A percentile compares a stretch with the other conserved stretches of the same genome.
phyloP scores from a whole-genome alignment of 1,139 yeast genomes.

The Debaryomycetaceae sp. region DNA sequence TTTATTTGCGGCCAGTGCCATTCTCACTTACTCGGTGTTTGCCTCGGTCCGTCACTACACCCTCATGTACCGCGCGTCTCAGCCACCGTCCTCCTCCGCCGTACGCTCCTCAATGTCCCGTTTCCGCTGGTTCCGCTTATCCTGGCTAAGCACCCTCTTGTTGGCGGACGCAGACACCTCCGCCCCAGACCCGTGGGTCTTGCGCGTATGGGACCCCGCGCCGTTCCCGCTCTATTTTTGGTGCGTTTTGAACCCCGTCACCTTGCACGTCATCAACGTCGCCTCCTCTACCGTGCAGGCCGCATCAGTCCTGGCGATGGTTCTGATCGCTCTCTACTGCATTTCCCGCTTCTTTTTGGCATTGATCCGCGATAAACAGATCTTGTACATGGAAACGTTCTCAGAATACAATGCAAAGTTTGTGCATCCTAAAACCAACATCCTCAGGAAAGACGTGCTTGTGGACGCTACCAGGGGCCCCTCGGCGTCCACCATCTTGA shows the following conservation, averaged over 20 bases:
- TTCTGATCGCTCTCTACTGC: constrained; percentile 29
- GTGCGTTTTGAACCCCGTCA: constrained; percentile 48
- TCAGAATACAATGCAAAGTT: constrained; percentile 55
- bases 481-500: constrained; percentile 18
- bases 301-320: constrained; percentile 12
- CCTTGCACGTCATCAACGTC: constrained; percentile 28
- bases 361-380: constrained; percentile 46
- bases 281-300: constrained; percentile 13
- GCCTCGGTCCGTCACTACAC: constrained; percentile 28
- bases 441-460: constrained; percentile 48
- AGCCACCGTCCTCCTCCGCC: constrained; percentile 30
- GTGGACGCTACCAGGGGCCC: constrained; percentile 50
- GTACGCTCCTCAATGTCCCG: constrained; percentile 8
- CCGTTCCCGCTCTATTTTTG: constrained; percentile 16
- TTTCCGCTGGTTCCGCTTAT: constrained; percentile 2
- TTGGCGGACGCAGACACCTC: constrained; percentile 4
- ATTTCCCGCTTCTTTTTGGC: constrained; percentile 35
- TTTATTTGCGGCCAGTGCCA: constrained; percentile 12
- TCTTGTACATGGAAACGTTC: constrained; percentile 50
- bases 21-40: constrained; percentile 22
- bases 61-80: constrained; percentile 22
- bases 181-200: constrained; percentile 33
- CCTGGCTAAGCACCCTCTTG: constrained; percentile 2
- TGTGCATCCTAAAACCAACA: constrained; percentile 50
- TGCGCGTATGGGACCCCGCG: constrained; percentile 29